Evolutionary conservation across 129 eudicot species (phyloP).

Genomic region (Flaveria linearis): DNA sequence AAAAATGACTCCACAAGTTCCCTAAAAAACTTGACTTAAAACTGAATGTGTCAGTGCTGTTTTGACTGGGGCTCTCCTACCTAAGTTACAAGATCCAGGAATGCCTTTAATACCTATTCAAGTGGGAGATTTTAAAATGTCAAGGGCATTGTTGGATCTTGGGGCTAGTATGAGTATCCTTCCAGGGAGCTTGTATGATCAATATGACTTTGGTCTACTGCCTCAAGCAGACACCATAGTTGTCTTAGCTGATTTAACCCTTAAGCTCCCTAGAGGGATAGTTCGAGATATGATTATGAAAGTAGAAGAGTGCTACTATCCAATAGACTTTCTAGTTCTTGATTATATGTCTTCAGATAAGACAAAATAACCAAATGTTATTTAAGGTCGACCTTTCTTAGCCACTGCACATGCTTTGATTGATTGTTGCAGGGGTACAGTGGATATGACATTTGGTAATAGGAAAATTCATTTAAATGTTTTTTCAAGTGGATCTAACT

Average conservation of each 20-base stretch:
- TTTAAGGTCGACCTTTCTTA: background rate
- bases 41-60: background rate
- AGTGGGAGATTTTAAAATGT: no score
- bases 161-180: no score
- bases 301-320: background rate
- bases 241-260: background rate
- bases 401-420: background rate
- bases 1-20: background rate
- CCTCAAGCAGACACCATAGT: background rate
- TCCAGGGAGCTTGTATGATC: no score
- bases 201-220: background rate
- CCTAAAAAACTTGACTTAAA: background rate
- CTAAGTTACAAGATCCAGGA: background rate
- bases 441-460: no score
- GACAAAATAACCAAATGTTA: background rate
- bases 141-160: no score
- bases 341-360: background rate
- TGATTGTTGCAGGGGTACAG: background rate
- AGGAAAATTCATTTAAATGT: no score
- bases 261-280: background rate
- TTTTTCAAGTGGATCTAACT: no score
- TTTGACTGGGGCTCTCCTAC: background rate
- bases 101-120: no score
- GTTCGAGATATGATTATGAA: background rate
- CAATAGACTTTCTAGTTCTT: background rate